A percentile compares a stretch with the other conserved stretches of the same genome.
These are phyloP conservation scores for Carex parvula DNA, from an alignment of 176 grass and related monocot genomes.

Conservation along the genomic window DNA sequence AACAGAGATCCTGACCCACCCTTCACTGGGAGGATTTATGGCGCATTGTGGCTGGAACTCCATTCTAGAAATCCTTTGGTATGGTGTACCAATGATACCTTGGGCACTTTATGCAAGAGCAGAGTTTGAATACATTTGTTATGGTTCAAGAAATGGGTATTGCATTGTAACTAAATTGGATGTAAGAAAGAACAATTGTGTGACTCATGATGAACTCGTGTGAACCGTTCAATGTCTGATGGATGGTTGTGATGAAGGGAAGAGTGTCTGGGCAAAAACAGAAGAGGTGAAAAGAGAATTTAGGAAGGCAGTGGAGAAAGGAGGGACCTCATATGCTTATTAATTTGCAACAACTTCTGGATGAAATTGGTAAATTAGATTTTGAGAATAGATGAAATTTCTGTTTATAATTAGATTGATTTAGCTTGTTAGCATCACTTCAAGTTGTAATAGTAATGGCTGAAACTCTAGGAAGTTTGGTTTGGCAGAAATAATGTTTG, in stretches of 20 bases:
- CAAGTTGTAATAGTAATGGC: too few relatives aligned
- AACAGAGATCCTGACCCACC: conserved; percentile 47
- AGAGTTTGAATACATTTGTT: conserved; percentile 51
- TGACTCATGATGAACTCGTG: too few relatives aligned
- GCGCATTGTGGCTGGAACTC: conserved; percentile 28
- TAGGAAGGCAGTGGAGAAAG: conserved; percentile 15
- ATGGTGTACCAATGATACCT: conserved; percentile 45
- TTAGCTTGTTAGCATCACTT: too few relatives aligned
- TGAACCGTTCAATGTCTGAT: too few relatives aligned
- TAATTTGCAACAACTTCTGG: background rate
- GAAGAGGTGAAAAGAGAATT: conserved; percentile 23
- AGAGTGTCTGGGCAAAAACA: conserved; percentile 20
- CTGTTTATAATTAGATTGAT: background rate
- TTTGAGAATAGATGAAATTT: conserved; percentile 21
- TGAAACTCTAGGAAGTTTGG: too few relatives aligned
- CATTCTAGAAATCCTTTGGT: conserved; percentile 36
- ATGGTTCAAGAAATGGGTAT: conserved; percentile 55
- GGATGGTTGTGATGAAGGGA: conserved; percentile 32
- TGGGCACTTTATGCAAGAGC: conserved; percentile 76
- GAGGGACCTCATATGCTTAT: conserved; percentile 32
- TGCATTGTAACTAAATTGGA: conserved; percentile 27
- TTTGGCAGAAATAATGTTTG: too few relatives aligned
- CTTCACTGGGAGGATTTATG: conserved; percentile 39
- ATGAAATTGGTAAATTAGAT: conserved; percentile 29
- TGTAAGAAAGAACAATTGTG: conserved; percentile 32